Percentiles rank a stretch among this genome's conserved stretches.
These are phyloP conservation scores for Volvox africanus DNA, from an alignment of 139 green algal species.

Conservation along the genomic window DNA sequence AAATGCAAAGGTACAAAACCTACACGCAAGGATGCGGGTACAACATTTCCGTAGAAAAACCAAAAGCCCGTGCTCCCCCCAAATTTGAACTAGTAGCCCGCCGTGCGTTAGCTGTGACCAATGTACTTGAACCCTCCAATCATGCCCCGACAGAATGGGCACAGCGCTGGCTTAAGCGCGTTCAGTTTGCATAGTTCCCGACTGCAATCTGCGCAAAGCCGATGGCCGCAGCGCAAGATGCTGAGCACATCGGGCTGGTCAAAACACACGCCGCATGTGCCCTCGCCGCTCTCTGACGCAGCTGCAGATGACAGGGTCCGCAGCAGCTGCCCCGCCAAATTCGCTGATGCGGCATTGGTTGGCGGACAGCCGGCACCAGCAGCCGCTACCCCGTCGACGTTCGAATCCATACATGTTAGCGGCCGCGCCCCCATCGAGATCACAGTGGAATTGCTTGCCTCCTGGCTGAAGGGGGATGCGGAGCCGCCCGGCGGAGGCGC, in stretches of 20 bases:
- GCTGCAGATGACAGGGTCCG: constrained; percentile 31
- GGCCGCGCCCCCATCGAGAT: too few species aligned
- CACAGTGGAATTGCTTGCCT: neutral
- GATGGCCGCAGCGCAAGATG: constrained; percentile 36
- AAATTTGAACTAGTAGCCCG: too few species aligned
- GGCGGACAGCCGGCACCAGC: neutral
- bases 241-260: constrained; percentile 44
- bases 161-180: constrained; percentile 62
- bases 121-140: constrained; percentile 43
- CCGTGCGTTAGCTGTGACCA: neutral
- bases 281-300: constrained; percentile 28
- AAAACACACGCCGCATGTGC: constrained; percentile 59
- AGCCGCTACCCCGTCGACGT: neutral
- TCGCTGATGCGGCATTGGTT: neutral
- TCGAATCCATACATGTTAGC: too few species aligned
- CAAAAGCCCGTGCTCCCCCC: too few species aligned
- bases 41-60: too few species aligned
- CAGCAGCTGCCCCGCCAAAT: constrained; percentile 15
- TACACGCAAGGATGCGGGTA: too few species aligned
- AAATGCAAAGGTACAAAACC: too few species aligned
- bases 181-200: constrained; percentile 62
- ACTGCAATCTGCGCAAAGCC: constrained; percentile 51
- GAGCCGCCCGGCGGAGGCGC: neutral
- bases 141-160: constrained; percentile 61
- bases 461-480: neutral